Evolutionary conservation across 768 basidiomycete species (phyloP), one percentile per base, ranked within the genome.

Genomic region (Inosperma sp.): DNA sequence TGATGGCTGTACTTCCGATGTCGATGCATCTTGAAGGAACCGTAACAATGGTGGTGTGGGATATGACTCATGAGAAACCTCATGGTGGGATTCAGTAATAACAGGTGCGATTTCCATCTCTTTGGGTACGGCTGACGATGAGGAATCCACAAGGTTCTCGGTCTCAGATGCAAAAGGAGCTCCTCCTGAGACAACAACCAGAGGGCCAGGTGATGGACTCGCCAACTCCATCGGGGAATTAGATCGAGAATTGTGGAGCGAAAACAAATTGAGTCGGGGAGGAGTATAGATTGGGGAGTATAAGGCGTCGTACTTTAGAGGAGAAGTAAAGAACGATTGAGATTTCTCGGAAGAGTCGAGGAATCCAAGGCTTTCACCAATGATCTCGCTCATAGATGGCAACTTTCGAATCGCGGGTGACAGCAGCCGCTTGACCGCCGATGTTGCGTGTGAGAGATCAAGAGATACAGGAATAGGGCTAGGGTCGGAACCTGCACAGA

Each of bases 211-310:
- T 7, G 66, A 56, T 3, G 75, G 72, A 19, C 71, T 75, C 10
- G 68, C 68, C 4, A 79, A 63, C 16, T 76, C 75, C 71, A 80
- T 77, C 0, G 78, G 75, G 5, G 78, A 76, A 36, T 66, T 67
- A 21, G 76, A 75, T 33, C 70, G 68, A 2, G 72, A 73, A 26
- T 54, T 54, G n/a, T n/a, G n/a, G 34, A 48, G 35, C 12, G 16
- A 9, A 5, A 37, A 37, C 21, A 35, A 25, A 27, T 35, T 23
- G 46, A 48, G 46, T 22, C 44, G 45, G 16, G 22, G 45, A 34
- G 31, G 5, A 34, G 23, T 23, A 13, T 31, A 33, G 7, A 4
- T 46, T 8, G 27, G 3, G 39, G 36, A 23, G 12, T 22, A 22
- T 49, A 19, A n/a, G 14, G 14, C 37, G 33, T 23, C 41, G 33